Evolutionary conservation across 768 basidiomycete genomes (phyloP), one percentile per base, ranked within the genome.

Genomic region (Boletus insuetus): DNA sequence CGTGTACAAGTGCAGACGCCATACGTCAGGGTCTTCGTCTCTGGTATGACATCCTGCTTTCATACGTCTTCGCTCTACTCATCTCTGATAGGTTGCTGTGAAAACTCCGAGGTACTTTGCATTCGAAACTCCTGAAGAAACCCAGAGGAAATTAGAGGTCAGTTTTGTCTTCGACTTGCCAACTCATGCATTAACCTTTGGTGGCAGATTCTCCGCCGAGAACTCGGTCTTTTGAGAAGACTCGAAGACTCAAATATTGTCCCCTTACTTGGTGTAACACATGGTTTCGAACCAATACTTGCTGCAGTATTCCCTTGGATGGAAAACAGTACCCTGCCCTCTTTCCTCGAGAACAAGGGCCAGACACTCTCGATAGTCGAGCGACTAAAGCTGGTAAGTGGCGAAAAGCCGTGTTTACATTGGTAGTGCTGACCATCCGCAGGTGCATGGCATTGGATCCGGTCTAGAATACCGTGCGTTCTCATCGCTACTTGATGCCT

Each of bases 1-100:
- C 19, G 51, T 56, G 0, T 56, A 29, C 55, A 56, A 42, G 32
- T 56, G 55, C 32, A 40, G 12, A 24, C 42, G 49, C 7, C 7
- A 14, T 4, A 13, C 16, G 4, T 24, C 32, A 11, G 55, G 45
- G 32, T 35, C 32, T 22, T 41, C 32, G 4, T 56, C 39, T 12
- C 26, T 43, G 6, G 55, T 54, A 38, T 9, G 41, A 29, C 16
- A 22, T 29, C 19, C 6, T 32, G 9, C 20, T 16, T 16, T 40
- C 26, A 6, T 19, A 13, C 4, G 12, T 16, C 20, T 37, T 5
- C 2, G 0, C n/a, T 26, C 4, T 35, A 2, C 11, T 51, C 35
- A 44, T 9, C n/a, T 2, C 10, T 6, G 2, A 10, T 46, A 46
- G 46, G 32, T 46, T 19, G 46, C 46, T 32, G 32, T 46, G 12